Conservation (phyloP, 2,329 filamentous ascomycete genomes). For the Beauveria pseudobassiana region DNA sequence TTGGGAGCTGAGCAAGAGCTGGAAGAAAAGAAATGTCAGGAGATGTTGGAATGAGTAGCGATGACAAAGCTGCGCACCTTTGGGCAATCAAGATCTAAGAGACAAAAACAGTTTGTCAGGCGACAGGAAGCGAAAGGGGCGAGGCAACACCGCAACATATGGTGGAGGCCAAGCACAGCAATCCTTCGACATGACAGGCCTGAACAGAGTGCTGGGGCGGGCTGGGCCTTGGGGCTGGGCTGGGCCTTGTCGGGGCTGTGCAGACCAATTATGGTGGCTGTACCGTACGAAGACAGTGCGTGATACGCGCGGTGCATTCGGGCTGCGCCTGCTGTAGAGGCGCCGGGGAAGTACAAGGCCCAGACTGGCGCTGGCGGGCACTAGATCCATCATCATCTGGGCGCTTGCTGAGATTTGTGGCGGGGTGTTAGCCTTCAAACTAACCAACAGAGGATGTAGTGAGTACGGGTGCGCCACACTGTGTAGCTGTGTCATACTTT, state of each 20-base stretch:
- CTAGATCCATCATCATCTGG: too few species aligned
- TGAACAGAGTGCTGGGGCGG: not conserved
- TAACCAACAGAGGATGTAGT: too few species aligned
- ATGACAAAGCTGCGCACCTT: not conserved
- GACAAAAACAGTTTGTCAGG: not conserved
- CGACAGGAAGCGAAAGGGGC: conserved; percentile 2
- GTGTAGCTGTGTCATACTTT: not conserved
- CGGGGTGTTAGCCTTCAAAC: too few species aligned
- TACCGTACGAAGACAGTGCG: too few species aligned
- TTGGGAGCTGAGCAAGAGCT: not conserved
- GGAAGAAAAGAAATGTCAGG: not conserved
- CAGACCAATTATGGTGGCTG: not conserved
- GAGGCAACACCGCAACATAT: not conserved
- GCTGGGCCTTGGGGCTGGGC: not conserved
- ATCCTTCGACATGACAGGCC: not conserved
- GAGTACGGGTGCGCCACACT: not conserved
- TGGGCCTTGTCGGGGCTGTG: not conserved
- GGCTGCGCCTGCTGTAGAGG: too few species aligned
- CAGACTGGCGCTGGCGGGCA: too few species aligned
- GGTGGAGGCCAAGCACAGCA: conserved; percentile 7
- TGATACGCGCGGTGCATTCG: too few species aligned
- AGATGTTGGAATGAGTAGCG: not conserved
- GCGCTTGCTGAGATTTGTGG: too few species aligned
- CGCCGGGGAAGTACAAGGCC: too few species aligned
- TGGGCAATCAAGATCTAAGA: not conserved